Evolutionary conservation across 2,329 filamentous ascomycete species (phyloP).

Genomic region (Botrytis fabae): DNA sequence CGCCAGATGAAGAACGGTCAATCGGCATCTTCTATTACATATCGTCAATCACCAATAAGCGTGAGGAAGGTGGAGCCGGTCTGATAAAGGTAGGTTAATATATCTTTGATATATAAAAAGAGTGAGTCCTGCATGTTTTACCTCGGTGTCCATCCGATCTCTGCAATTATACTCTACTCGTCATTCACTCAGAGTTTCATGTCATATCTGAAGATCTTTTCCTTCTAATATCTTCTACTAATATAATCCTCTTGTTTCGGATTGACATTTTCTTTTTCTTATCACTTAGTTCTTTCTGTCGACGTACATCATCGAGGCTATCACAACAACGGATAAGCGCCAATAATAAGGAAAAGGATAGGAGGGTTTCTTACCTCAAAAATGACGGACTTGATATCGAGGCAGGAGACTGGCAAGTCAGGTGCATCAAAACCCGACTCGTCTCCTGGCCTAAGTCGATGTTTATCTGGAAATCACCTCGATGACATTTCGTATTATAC

Average conservation of each 20-base stretch:
- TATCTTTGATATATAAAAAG: neutral
- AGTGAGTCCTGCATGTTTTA: constrained; percentile 1
- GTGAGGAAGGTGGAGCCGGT: neutral
- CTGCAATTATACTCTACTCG: neutral
- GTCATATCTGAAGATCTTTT: neutral
- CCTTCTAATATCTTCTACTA: neutral
- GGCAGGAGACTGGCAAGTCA: constrained; percentile 16
- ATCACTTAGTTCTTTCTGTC: no score
- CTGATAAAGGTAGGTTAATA: neutral
- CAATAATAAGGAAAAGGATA: neutral
- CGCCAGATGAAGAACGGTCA: constrained; percentile 3
- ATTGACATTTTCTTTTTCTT: neutral
- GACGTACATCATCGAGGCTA: neutral
- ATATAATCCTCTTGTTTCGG: neutral
- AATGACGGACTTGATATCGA: constrained; percentile 10
- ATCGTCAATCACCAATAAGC: neutral
- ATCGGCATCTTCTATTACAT: constrained; percentile 10
- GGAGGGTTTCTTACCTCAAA: neutral
- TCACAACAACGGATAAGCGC: neutral
- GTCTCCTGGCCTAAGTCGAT: constrained; percentile 24
- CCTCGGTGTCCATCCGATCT: neutral
- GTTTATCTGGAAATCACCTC: constrained; percentile 32
- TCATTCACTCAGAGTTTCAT: neutral
- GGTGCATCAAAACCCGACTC: constrained; percentile 25
- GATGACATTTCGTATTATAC: constrained; percentile 30